Conservation (phyloP, 75 land plant genomes). For the Cryptomeria japonica region DNA sequence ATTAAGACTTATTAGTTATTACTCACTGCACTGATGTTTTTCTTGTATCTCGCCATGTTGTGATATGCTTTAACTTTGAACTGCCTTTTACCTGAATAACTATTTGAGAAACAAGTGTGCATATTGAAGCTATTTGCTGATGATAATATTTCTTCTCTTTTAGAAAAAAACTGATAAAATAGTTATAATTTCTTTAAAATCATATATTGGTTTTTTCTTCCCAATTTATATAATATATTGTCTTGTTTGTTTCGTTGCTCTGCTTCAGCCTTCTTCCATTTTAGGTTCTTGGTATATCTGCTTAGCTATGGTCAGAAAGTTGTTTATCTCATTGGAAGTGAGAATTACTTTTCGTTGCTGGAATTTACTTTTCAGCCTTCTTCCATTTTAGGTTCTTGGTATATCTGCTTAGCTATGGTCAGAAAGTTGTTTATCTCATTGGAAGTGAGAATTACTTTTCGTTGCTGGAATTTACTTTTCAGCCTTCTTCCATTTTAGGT, state of each 20-base stretch:
- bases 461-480: not conserved
- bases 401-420: not conserved
- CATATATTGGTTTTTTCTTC: not conserved
- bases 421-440: not conserved
- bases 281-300: not conserved
- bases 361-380: not conserved
- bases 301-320: not conserved
- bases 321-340: not conserved
- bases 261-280: not conserved
- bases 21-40: not conserved
- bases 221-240: not conserved
- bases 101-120: not conserved
- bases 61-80: not conserved
- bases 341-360: not conserved
- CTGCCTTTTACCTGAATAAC: not conserved
- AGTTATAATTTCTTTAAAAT: not conserved
- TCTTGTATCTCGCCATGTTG: not conserved
- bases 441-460: not conserved
- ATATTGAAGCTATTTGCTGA: not conserved
- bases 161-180: not conserved
- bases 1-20: not conserved
- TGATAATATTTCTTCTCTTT: not conserved
- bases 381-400: not conserved
- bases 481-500: not conserved
- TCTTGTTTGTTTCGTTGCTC: not conserved